Base-by-base conservation (phyloP, 805 yeast species). In the Cyberlindnera petersonii region DNA sequence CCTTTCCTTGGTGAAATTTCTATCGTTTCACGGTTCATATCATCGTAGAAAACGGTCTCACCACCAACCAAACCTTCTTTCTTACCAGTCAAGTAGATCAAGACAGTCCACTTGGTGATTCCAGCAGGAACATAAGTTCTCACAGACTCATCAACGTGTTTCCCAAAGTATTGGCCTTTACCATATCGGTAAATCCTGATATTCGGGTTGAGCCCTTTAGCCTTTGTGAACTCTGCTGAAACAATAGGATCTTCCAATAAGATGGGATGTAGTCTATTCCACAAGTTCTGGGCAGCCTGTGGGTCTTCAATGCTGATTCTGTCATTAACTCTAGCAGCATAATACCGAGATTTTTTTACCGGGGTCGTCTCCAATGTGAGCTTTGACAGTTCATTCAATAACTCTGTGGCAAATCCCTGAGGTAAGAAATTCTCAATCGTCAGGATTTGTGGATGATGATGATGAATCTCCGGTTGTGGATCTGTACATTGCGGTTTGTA, bases 81-180 rank as follows among this genome's bases (percentile, higher is more conserved):
- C 11, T 24, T 1, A 2, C 82, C 82, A 2, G 77, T 71, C 20
- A 79, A 57, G 49, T 79, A 79, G 1, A 79, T 61, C 27, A 79
- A 58, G 17, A 79, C 54, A 0, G 86, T 79, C 84, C 84, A 79
- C 46, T 61, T 67, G 0, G 84, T 77, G 10, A 34, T 47, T 0
- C 78, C 77, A 20, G 43, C 48, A 1, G 32, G 43, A 22, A 50
- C 55, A 14, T 57, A 53, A 9, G 59, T 56, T 4, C 44, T 42
- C 5, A 75, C 80, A 7, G 75, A 63, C 34, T 78, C 84, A 48
- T 79, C 86, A 48, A 76, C 77, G 50, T 79, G 85, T 44, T 70
- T 64, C 4, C 74, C 79, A 48, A 79, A 79, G 50, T 68, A 75
- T 43, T 79, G 83, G 0, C 82, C 82, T 44, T 65, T 63, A 3